Conservation (phyloP, 2,329 filamentous ascomycete genomes). For the Colletotrichum spaethianum region DNA sequence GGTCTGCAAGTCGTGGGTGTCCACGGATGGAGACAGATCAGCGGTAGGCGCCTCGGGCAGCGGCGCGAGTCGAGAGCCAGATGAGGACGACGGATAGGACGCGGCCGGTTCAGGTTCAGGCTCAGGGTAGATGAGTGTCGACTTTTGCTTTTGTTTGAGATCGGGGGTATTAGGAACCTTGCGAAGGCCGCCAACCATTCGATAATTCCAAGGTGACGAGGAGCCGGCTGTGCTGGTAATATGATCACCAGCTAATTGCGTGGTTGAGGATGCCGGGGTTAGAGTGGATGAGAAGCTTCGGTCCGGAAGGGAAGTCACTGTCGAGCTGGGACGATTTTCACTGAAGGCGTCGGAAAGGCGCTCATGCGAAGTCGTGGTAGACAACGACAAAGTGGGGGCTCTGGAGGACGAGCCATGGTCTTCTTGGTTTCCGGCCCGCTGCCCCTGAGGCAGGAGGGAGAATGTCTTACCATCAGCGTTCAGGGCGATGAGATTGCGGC, state of each 20-base stretch:
- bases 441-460: conserved; percentile 59
- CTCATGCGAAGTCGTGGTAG: conserved; percentile 65
- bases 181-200: conserved; percentile 68
- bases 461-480: conserved; percentile 71
- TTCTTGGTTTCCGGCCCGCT: conserved; percentile 18
- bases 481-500: conserved; percentile 63
- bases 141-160: conserved; percentile 57
- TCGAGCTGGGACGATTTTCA: conserved; percentile 64
- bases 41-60: conserved; percentile 47
- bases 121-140: conserved; percentile 32
- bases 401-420: conserved; percentile 47
- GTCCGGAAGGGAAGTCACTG: conserved; percentile 64
- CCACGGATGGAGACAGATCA: conserved; percentile 13
- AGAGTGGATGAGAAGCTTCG: conserved; percentile 55
- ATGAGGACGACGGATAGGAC: conserved; percentile 41
- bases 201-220: conserved; percentile 65
- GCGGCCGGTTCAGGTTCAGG: conserved; percentile 23
- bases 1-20: conserved; percentile 38
- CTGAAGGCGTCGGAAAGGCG: conserved; percentile 62
- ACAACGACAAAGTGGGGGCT: conserved; percentile 61
- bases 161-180: conserved; percentile 64
- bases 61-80: conserved; percentile 49
- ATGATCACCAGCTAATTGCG: conserved; percentile 53
- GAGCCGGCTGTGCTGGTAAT: conserved; percentile 40
- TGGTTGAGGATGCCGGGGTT: conserved; percentile 52